Evolutionary conservation across 2,329 filamentous ascomycete genomes (phyloP).

Genomic region (Diaporthe citriasiana): DNA sequence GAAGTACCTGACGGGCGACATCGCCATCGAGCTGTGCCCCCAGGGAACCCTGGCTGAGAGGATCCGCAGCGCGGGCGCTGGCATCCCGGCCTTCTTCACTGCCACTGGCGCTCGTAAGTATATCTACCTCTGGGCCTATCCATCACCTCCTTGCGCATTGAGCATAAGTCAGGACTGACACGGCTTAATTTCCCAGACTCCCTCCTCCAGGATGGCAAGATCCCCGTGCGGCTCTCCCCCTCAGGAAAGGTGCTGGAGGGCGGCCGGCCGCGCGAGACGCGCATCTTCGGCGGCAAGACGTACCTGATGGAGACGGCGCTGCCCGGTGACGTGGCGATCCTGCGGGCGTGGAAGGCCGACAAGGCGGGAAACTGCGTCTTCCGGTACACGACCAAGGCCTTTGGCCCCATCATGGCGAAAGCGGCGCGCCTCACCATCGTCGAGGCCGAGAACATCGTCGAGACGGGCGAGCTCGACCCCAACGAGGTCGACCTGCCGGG

Average conservation of each 20-base stretch:
- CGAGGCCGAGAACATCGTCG: constrained; percentile 88
- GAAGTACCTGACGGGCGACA: constrained; percentile 80
- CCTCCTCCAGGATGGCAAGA: constrained; percentile 76
- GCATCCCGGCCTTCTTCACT: constrained; percentile 86
- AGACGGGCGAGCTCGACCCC: constrained; percentile 78
- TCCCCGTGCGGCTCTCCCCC: constrained; percentile 73
- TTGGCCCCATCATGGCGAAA: constrained; percentile 84
- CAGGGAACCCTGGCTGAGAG: constrained; percentile 82
- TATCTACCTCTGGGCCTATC: background rate
- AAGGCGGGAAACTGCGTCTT: constrained; percentile 85
- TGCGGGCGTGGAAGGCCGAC: constrained; percentile 83
- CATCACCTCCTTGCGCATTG: background rate
- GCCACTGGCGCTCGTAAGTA: constrained; percentile 76
- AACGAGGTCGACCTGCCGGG: constrained; percentile 84
- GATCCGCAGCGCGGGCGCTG: constrained; percentile 79
- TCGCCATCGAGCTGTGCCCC: constrained; percentile 82
- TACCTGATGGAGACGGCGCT: constrained; percentile 85
- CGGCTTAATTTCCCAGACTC: constrained; percentile 60
- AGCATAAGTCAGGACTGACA: constrained; percentile 39
- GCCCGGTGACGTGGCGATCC: constrained; percentile 81
- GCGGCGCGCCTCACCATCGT: constrained; percentile 84
- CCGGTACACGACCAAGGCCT: constrained; percentile 82
- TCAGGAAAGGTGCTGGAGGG: constrained; percentile 73
- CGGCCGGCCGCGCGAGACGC: constrained; percentile 76
- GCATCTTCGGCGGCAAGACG: constrained; percentile 78